Evolutionary conservation across 345 rosid genomes (phyloP).

Genomic region (Salix arbutifolia): DNA sequence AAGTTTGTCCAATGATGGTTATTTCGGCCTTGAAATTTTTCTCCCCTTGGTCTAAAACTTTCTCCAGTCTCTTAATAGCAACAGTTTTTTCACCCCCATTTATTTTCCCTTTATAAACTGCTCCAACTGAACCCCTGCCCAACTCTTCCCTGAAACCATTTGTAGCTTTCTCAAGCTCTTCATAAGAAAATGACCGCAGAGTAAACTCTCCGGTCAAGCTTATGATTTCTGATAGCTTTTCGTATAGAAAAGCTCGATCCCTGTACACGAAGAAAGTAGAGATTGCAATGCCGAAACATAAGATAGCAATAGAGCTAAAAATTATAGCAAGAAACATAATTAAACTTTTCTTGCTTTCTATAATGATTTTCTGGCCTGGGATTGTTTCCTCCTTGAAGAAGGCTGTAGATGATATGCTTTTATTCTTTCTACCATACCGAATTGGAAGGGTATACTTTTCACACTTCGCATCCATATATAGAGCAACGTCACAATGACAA

Average conservation of each 20-base stretch:
- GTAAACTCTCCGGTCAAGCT: conserved; percentile 14
- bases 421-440: neutral
- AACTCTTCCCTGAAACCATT: conserved; percentile 14
- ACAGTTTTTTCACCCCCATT: neutral
- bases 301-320: conserved; percentile 3
- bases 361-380: neutral
- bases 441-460: conserved; percentile 1
- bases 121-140: conserved; percentile 17
- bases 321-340: conserved; percentile 3
- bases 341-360: neutral
- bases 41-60: conserved; percentile 12
- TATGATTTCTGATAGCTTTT: neutral
- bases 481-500: conserved; percentile 5
- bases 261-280: conserved; percentile 15
- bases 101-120: conserved; percentile 25
- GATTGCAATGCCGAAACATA: conserved; percentile 13
- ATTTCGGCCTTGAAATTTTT: conserved; percentile 24
- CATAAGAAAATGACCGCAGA: conserved; percentile 13
- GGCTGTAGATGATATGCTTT: neutral
- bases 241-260: conserved; percentile 6
- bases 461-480: neutral
- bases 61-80: conserved; percentile 21
- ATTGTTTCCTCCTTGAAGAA: neutral
- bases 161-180: conserved; percentile 22
- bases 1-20: conserved; percentile 19